These are phyloP conservation scores for Aureobasidium vineae DNA, from an alignment of 2,329 filamentous ascomycete species.

Conservation along the genomic window DNA sequence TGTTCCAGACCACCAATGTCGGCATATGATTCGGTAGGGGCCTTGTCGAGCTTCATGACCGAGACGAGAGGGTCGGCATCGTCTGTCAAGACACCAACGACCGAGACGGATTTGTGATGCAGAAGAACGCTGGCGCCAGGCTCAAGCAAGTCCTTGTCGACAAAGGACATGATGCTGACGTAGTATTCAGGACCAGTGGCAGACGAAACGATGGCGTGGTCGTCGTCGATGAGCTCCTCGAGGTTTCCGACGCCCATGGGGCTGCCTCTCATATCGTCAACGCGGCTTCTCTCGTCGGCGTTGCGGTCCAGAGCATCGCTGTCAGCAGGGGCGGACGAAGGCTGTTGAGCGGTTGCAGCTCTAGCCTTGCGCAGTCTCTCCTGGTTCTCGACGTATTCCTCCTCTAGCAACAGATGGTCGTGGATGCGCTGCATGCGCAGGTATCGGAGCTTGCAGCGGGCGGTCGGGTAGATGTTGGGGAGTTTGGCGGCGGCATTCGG, in stretches of 20 bases:
- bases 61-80: conserved; percentile 93
- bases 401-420: conserved; percentile 92
- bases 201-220: conserved; percentile 97
- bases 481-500: conserved; percentile 95
- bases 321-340: conserved; percentile 59
- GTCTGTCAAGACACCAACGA: conserved; percentile 94
- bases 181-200: conserved; percentile 98
- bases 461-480: conserved; percentile 88
- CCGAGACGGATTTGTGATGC: conserved; percentile 97
- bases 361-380: conserved; percentile 93
- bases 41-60: conserved; percentile 99
- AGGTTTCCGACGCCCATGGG: conserved; percentile 98
- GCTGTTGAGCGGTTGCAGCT: conserved; percentile 63
- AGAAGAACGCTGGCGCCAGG: conserved; percentile 92
- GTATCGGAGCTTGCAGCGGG: conserved; percentile 94
- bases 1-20: conserved; percentile 95
- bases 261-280: conserved; percentile 97
- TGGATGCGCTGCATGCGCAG: conserved; percentile 98
- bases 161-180: conserved; percentile 99
- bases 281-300: conserved; percentile 89
- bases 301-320: conserved; percentile 79
- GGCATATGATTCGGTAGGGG: conserved; percentile 95
- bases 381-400: conserved; percentile 99
- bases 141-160: conserved; percentile 97
- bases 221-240: conserved; percentile 98